A percentile compares a stretch with the other conserved stretches of the same genome.
phyloP scores from a whole-genome alignment of 768 basidiomycete genomes.

The Chalciporus sphaerocephalus region DNA sequence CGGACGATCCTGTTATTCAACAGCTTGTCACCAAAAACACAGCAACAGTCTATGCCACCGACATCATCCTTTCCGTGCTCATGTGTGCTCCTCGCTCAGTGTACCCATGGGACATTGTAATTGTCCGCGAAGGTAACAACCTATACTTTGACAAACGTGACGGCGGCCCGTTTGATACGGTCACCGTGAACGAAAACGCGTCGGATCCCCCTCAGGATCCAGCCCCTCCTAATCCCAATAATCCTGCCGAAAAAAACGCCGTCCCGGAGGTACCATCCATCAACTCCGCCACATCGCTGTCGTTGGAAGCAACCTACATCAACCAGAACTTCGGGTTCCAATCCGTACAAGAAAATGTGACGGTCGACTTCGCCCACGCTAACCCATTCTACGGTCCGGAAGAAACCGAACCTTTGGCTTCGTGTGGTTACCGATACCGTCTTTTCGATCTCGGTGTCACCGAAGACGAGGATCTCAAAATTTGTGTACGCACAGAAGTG shows the following conservation, averaged over 20 bases:
- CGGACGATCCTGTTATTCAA: constrained; percentile 95
- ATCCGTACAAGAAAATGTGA: constrained; percentile 71
- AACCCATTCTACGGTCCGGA: constrained; percentile 96
- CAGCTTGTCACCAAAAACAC: constrained; percentile 79
- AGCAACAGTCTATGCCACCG: constrained; percentile 90
- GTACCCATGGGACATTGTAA: constrained; percentile 98
- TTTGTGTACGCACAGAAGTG: constrained; percentile 94
- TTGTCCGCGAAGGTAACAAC: constrained; percentile 87
- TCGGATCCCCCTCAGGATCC: constrained; percentile 89
- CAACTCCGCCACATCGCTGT: constrained; percentile 90
- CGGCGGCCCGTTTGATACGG: constrained; percentile 93
- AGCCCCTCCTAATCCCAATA: constrained; percentile 70
- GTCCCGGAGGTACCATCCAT: constrained; percentile 74
- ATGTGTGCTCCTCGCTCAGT: constrained; percentile 96
- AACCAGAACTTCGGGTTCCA: constrained; percentile 99
- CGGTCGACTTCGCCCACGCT: constrained; percentile 74
- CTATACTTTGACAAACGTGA: constrained; percentile 97
- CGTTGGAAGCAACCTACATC: constrained; percentile 97
- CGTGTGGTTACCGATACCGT: constrained; percentile 94
- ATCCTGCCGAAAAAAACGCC: constrained; percentile 60
- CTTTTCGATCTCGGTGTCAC: constrained; percentile 88
- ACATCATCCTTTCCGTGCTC: constrained; percentile 89
- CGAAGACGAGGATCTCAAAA: constrained; percentile 86
- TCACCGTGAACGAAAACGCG: constrained; percentile 98
- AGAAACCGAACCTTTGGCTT: constrained; percentile 92